Percentiles rank a stretch among this genome's conserved stretches.
Evolutionary conservation across 75 land plant species (phyloP).

Genomic region (Picea glauca): DNA sequence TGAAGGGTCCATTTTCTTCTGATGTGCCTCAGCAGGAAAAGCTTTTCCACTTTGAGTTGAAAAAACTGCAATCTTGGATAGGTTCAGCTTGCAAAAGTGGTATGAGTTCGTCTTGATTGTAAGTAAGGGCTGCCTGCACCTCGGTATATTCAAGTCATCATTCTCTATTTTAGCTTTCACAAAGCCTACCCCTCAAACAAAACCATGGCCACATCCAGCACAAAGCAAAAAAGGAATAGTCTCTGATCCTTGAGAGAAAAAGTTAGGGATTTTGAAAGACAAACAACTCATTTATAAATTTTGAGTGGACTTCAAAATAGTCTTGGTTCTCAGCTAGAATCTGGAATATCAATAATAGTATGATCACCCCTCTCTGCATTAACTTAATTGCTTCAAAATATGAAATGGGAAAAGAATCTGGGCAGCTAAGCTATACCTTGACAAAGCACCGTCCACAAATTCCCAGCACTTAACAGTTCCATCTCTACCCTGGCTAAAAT

Average conservation of each 20-base stretch:
- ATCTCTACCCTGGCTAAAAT: conserved; percentile 83
- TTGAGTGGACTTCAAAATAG: not conserved
- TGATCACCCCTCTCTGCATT: not conserved
- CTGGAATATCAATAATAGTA: not conserved
- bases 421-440: conserved; percentile 40
- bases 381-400: not conserved
- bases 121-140: conserved; percentile 58
- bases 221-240: conserved; percentile 7
- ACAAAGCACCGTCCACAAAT: conserved; percentile 58
- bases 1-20: not conserved
- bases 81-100: conserved; percentile 88
- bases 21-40: not conserved
- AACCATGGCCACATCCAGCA: not conserved
- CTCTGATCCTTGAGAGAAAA: not conserved
- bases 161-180: not conserved
- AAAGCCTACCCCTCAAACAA: not conserved
- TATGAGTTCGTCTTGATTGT: conserved; percentile 74
- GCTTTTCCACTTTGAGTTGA: conserved; percentile 5
- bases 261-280: not conserved
- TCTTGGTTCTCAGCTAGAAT: not conserved
- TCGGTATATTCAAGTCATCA: not conserved
- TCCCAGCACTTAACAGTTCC: conserved; percentile 93
- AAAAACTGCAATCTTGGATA: conserved; percentile 15
- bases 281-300: not conserved
- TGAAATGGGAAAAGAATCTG: not conserved